Percentiles rank a stretch among this genome's conserved stretches.
Conservation (phyloP, 2,329 filamentous ascomycete genomes). For the Madurella mycetomatis region DNA sequence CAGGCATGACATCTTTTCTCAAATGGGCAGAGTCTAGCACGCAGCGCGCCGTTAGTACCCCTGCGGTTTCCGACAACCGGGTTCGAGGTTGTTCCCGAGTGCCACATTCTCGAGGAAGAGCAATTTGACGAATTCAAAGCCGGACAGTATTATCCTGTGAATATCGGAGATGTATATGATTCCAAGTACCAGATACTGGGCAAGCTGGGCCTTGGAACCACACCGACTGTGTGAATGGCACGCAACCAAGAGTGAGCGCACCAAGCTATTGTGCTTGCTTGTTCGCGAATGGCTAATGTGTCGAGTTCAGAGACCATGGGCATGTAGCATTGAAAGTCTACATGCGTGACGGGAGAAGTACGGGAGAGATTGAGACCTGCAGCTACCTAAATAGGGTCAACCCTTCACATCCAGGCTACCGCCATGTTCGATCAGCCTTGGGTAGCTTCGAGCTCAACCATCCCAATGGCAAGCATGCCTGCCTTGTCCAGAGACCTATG, state of each 20-base stretch:
- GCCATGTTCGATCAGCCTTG: slow-evolving; percentile 30
- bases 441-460: slow-evolving; percentile 30
- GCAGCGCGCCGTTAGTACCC: background rate
- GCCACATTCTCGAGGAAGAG: background rate
- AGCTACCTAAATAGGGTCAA: slow-evolving; percentile 18
- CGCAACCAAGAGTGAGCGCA: background rate
- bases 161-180: slow-evolving; percentile 1
- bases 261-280: background rate
- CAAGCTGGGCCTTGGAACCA: slow-evolving; percentile 5
- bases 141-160: background rate
- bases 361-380: slow-evolving; percentile 22
- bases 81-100: background rate
- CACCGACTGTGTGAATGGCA: slow-evolving; percentile 7
- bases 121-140: background rate
- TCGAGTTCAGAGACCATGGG: background rate
- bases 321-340: slow-evolving; percentile 23
- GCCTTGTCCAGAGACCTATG: slow-evolving; percentile 36
- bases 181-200: slow-evolving; percentile 7
- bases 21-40: background rate
- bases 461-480: slow-evolving; percentile 31
- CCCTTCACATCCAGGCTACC: slow-evolving; percentile 28
- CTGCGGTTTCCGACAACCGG: background rate
- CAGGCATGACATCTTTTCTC: background rate
- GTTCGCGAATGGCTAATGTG: background rate
- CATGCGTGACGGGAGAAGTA: slow-evolving; percentile 8